Evolutionary conservation across 2,329 filamentous ascomycete species (phyloP).

Genomic region (Sporothrix variecibatus): DNA sequence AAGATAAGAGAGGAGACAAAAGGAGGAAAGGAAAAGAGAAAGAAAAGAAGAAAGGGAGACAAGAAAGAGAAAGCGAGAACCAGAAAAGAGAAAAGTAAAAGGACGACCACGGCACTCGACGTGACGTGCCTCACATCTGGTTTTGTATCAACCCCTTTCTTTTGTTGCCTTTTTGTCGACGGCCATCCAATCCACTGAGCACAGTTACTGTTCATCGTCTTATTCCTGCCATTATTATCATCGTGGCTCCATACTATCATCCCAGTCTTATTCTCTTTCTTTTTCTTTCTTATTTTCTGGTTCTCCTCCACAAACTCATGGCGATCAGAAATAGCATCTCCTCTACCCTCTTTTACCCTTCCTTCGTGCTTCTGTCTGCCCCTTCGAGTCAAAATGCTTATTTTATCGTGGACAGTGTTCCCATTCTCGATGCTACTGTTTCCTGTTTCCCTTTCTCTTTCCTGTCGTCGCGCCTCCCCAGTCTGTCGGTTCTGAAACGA

Average conservation of each 20-base stretch:
- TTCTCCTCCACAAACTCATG: background rate
- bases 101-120: background rate
- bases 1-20: background rate
- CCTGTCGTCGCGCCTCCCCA: background rate
- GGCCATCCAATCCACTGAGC: background rate
- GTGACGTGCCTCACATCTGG: conserved; percentile 14
- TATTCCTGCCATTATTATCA: background rate
- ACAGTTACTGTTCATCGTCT: background rate
- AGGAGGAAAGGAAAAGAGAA: background rate
- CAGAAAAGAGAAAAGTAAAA: background rate
- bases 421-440: conserved; percentile 6
- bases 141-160: conserved; percentile 21
- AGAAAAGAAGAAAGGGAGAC: background rate
- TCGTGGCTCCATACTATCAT: background rate
- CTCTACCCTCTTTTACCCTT: background rate
- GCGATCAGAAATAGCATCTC: background rate
- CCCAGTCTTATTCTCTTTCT: background rate
- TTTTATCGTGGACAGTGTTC: background rate
- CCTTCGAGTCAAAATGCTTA: background rate
- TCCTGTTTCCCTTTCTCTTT: background rate
- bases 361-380: background rate
- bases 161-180: background rate
- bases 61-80: background rate
- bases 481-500: conserved; percentile 6
- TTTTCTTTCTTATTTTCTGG: background rate